A percentile compares a stretch with the other conserved stretches of the same genome.
Evolutionary conservation across 129 eudicot species (phyloP).

Genomic region (Silybum marianum): DNA sequence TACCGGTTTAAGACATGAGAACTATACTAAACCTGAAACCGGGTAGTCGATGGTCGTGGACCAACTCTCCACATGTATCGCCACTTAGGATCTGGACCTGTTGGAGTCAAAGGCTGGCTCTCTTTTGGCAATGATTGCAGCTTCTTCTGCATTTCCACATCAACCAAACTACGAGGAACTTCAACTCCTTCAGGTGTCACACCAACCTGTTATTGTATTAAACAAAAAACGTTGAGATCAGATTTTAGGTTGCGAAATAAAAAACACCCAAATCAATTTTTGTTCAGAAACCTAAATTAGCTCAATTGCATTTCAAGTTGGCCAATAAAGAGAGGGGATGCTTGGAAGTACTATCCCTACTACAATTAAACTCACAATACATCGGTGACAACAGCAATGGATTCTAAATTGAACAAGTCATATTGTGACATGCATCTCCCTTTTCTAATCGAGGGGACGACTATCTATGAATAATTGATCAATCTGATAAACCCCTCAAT

Average conservation of each 20-base stretch:
- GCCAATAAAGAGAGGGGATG: background rate
- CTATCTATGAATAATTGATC: background rate
- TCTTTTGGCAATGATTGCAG: constrained; percentile 70
- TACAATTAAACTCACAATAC: background rate
- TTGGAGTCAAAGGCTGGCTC: constrained; percentile 60
- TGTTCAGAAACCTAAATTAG: background rate
- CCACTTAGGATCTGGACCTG: constrained; percentile 97
- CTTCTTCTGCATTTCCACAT: constrained; percentile 79
- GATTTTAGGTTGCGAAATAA: background rate
- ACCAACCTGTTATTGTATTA: constrained; percentile 63
- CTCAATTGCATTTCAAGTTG: background rate
- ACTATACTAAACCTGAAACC: constrained; percentile 58
- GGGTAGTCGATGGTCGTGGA: constrained; percentile 83
- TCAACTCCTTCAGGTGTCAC: constrained; percentile 99
- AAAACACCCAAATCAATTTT: background rate
- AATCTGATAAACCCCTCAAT: background rate
- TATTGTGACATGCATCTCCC: background rate
- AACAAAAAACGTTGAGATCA: background rate
- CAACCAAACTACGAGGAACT: constrained; percentile 95
- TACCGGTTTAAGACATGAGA: background rate
- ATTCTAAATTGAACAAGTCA: background rate
- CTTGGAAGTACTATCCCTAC: background rate
- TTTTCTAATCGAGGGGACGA: background rate
- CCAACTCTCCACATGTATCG: constrained; percentile 99
- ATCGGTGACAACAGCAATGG: background rate